Base-by-base conservation (phyloP, 768 basidiomycete genomes). In the Tricholoma sp. region DNA sequence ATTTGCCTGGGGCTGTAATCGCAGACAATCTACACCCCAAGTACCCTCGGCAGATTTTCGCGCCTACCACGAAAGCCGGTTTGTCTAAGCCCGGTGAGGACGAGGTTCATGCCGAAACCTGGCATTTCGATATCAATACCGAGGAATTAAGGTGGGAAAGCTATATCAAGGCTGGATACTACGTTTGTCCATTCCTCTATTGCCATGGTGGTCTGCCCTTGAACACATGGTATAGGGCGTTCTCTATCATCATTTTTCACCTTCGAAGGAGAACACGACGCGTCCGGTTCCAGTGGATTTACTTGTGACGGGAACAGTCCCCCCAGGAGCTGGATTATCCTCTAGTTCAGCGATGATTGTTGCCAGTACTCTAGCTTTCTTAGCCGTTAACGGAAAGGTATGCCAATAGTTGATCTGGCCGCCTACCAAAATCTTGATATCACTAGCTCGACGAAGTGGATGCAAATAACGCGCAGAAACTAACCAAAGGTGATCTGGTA, bases 321-420 rank as follows among this genome's bases (percentile, higher is more conserved):
- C 94, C 0, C 82, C 90, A 2, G 94, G 93, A 0, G 88, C 90
- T 0, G 94, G 94, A 0, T 74, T 96, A 4, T 92, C 89, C 6
- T 92, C 89, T 3, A 92, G 89, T 61, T 90, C 91, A 0, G 94
- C 94, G 0, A 88, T 96, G 84, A 91, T 94, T 32, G 91, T 95
- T 21, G 89, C 90, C 0, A 90, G 89, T 39, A 88, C 91, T 0
- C 75, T 95, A 29, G 83, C 88, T 0, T 91, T 94, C 67, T 73
- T 94, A 24, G 85, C 85, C 5, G 83, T 86, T 43, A 93, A 94
- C 59, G 82, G 82, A 53, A 85, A 91, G 66, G 80, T 79, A 60
- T n/a, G 61, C 31, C 22, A 16, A 19, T n/a, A 8, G 0, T 12
- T 9, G 19, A 49, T 29, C 3, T 55, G 0, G 37, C 2, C 8